Conservation (phyloP, 2,329 filamentous ascomycete species). For the Talaromyces pinophilus region DNA sequence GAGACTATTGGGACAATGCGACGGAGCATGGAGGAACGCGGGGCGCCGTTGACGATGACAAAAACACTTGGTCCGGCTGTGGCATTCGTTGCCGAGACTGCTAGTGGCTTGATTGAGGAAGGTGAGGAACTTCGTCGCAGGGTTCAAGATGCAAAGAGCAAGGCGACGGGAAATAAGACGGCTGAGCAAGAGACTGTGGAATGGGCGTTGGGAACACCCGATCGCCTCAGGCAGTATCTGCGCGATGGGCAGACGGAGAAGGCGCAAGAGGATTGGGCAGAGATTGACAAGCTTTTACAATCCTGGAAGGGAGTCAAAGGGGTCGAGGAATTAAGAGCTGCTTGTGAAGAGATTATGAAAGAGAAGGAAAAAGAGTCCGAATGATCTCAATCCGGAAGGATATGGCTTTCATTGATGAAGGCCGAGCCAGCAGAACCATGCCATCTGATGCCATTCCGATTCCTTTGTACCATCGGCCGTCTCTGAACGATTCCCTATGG, state of each 20-base stretch:
- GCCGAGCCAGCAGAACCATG: not conserved
- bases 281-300: constrained; percentile 41
- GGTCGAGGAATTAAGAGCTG: constrained; percentile 41
- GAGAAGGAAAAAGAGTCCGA: constrained; percentile 24
- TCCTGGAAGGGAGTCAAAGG: constrained; percentile 49
- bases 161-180: constrained; percentile 27
- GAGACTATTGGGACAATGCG: constrained; percentile 82
- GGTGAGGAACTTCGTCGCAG: constrained; percentile 38
- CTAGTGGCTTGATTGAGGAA: constrained; percentile 42
- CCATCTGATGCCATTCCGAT: not conserved
- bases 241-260: constrained; percentile 43
- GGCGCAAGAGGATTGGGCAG: constrained; percentile 46
- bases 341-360: constrained; percentile 45
- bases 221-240: constrained; percentile 40
- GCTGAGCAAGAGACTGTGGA: constrained; percentile 46
- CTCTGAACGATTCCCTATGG: not conserved
- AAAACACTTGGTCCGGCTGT: constrained; percentile 47
- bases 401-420: not conserved
- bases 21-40: constrained; percentile 49
- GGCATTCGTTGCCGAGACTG: constrained; percentile 48
- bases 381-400: not conserved
- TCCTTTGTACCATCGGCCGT: not conserved
- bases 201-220: constrained; percentile 49
- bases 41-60: constrained; percentile 49
- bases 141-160: constrained; percentile 32